A percentile compares a stretch with the other conserved stretches of the same genome.
These are phyloP conservation scores for Intubia oerlemansii DNA, from an alignment of 2,329 filamentous ascomycete genomes.

Conservation along the genomic window DNA sequence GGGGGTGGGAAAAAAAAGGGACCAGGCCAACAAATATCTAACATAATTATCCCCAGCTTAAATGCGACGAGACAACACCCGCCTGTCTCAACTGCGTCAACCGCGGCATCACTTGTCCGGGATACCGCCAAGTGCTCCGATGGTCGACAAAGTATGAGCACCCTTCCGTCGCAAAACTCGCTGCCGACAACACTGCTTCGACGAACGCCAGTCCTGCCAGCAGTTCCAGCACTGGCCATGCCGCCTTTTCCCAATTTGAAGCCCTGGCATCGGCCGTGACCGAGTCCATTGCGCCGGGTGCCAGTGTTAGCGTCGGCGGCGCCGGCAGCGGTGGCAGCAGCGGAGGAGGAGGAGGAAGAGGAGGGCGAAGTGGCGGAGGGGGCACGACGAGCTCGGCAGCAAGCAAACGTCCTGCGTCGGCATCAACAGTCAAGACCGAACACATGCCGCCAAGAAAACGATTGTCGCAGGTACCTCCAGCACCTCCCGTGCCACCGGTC, in stretches of 20 bases:
- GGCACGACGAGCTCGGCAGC: neutral
- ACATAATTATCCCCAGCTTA: too few species aligned
- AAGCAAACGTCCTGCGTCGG: neutral
- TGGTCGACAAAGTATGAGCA: conserved; percentile 21
- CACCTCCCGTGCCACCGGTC: neutral
- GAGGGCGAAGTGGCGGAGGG: neutral
- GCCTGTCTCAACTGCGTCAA: conserved; percentile 12
- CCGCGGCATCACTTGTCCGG: conserved; percentile 12
- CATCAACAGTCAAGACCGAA: conserved; percentile 1
- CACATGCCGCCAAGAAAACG: neutral
- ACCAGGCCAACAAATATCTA: too few species aligned
- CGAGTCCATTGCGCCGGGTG: neutral
- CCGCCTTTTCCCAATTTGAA: neutral
- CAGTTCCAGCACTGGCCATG: too few species aligned
- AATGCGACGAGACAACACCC: conserved; percentile 14
- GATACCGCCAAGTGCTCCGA: conserved; percentile 14
- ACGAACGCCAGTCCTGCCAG: too few species aligned
- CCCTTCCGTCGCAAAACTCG: too few species aligned
- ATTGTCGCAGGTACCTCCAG: neutral
- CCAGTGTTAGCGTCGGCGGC: neutral
- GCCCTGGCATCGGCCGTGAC: neutral
- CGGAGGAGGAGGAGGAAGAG: neutral
- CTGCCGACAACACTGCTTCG: too few species aligned
- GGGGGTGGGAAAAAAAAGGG: too few species aligned
- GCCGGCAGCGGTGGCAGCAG: neutral